Evolutionary conservation across 1,284 basidiomycete species (phyloP), one percentile per base, ranked within the genome.

Genomic region (Irpex sp.): DNA sequence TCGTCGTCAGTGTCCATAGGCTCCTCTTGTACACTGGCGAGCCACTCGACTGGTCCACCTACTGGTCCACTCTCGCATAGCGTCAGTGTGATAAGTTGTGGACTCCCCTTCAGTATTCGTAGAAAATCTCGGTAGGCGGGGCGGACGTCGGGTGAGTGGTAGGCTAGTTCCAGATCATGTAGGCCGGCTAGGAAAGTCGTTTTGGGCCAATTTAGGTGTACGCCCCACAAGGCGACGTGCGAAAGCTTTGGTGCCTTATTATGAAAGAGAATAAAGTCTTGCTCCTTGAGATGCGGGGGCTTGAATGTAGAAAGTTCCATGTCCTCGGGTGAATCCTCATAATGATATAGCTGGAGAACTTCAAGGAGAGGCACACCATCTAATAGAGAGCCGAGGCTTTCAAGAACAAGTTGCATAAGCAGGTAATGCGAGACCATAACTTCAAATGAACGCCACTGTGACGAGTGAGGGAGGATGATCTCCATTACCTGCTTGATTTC

Each of bases 171-270:
- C 17, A 90, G 68, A 11, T 81, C 78, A n/a, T 67, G 70, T 26
- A 90, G 73, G 8, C 72, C 78, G 40, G 67, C 69, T 44, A 82
- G 73, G 55, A 82, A 79, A 7, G 75, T 67, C 8, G 77, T 80
- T 58, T 72, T 72, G 13, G 79, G 77, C 88, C 88, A 90, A 61
- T 85, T 80, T 31, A 89, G 69, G 63, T 88, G 87, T 1, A 89
- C 84, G 38, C 86, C 87, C 85, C 85, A 88, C 17, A 90, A 74
- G 2, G 76, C 73, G 19, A 83, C 71, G 5, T 72, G 68, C n/a
- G 71, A 74, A 3, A 90, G 73, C 13, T 74, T 78, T 1, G 88
- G 88, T n/a, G 82, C 82, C 47, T 76, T 73, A 0, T 85, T 85
- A 17, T 79, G 71, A 73, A 90, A 89, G 1, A 84, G 78, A 5